A percentile compares a stretch with the other conserved stretches of the same genome.
Evolutionary conservation across 2,329 filamentous ascomycete genomes (phyloP).

Genomic region (Fusarium devonianum): DNA sequence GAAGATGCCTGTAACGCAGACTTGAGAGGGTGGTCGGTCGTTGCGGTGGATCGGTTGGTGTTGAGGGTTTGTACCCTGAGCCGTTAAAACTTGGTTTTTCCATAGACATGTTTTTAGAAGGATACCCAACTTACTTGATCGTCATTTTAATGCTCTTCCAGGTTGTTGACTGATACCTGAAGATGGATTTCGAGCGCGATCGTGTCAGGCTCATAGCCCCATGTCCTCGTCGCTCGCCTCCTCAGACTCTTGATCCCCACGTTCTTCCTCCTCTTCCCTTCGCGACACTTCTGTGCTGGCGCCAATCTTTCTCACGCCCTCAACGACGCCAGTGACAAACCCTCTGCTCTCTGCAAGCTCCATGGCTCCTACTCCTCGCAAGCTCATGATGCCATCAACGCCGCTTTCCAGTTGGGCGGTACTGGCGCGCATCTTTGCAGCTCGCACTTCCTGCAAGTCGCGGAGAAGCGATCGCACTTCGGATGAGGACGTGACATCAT

Average conservation of each 20-base stretch:
- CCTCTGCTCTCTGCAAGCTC: constrained; percentile 87
- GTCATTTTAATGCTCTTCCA: no score
- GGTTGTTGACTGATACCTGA: no score
- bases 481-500: constrained; percentile 79
- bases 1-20: background rate
- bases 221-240: constrained; percentile 64
- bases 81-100: constrained; percentile 7
- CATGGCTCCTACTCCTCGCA: constrained; percentile 86
- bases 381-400: constrained; percentile 72
- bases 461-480: constrained; percentile 77
- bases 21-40: background rate
- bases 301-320: constrained; percentile 85
- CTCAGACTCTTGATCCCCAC: constrained; percentile 66
- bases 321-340: constrained; percentile 85
- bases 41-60: constrained; percentile 1
- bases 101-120: constrained; percentile 1
- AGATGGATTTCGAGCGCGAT: no score
- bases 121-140: constrained; percentile 22
- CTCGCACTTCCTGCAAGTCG: constrained; percentile 85
- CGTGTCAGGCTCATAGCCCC: constrained; percentile 50
- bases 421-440: constrained; percentile 84
- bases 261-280: constrained; percentile 77
- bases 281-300: constrained; percentile 79
- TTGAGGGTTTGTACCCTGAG: constrained; percentile 6
- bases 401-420: constrained; percentile 75